phyloP scores from a whole-genome alignment of 805 yeast species.

The Scheffersomyces ergatensis region DNA sequence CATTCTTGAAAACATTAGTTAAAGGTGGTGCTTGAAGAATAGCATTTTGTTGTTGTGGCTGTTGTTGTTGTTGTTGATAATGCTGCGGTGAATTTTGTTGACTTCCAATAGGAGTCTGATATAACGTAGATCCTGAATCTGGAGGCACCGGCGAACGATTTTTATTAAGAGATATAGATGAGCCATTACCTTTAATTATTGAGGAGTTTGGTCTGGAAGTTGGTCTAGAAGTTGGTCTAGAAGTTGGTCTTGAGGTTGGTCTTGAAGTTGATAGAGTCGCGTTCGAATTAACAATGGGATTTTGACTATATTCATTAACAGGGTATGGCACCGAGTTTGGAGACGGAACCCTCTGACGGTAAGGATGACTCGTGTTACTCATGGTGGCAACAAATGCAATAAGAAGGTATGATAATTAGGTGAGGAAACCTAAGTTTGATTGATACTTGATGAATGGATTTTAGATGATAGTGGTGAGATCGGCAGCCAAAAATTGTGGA shows the following conservation, averaged over 20 bases:
- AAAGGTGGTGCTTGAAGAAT: background rate
- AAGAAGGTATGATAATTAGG: background rate
- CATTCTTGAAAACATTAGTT: background rate
- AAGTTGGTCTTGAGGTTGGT: background rate
- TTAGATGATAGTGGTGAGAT: no score
- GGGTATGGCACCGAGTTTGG: slow-evolving; percentile 3
- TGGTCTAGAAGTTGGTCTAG: background rate
- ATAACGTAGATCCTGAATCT: background rate
- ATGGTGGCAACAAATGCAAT: background rate
- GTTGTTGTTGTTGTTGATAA: slow-evolving; percentile 4
- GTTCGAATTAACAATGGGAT: background rate
- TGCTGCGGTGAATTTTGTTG: slow-evolving; percentile 5
- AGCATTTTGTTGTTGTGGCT: background rate
- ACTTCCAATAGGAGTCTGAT: slow-evolving; percentile 1
- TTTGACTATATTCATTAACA: background rate
- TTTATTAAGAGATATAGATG: slow-evolving; percentile 1
- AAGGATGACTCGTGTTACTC: slow-evolving; percentile 17
- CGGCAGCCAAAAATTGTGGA: no score
- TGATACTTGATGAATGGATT: no score
- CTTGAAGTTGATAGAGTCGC: no score
- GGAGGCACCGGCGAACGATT: background rate
- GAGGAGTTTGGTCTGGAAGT: background rate
- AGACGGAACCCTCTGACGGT: slow-evolving; percentile 21
- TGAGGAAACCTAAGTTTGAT: no score
- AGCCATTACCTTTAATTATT: slow-evolving; percentile 1